These are phyloP conservation scores for Curvularia sp. DNA, from an alignment of 2,329 filamentous ascomycete species.

Conservation along the genomic window DNA sequence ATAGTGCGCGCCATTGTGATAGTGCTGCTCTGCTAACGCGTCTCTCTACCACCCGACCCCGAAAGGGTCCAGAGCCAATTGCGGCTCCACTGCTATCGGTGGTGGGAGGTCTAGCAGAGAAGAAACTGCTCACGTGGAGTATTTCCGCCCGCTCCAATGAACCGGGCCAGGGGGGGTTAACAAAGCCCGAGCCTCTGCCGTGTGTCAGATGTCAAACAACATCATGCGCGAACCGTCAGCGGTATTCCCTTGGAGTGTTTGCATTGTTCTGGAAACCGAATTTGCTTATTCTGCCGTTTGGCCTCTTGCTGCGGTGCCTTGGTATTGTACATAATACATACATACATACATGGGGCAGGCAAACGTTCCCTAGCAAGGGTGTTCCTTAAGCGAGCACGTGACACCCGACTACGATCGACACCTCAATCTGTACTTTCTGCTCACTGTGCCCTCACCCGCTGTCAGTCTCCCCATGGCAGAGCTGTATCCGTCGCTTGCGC, in stretches of 20 bases:
- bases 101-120: background rate
- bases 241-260: background rate
- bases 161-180: conserved; percentile 3
- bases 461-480: conserved; percentile 69
- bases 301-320: background rate
- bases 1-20: background rate
- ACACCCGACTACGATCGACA: conserved; percentile 22
- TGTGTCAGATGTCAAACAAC: conserved; percentile 16
- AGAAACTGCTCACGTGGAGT: conserved; percentile 16
- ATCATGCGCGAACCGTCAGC: conserved; percentile 13
- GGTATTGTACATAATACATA: background rate
- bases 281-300: conserved; percentile 20
- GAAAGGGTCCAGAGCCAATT: conserved; percentile 27
- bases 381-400: conserved; percentile 25
- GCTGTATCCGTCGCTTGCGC: conserved; percentile 82
- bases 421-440: conserved; percentile 29
- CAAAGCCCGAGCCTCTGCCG: conserved; percentile 9
- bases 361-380: conserved; percentile 1
- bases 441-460: conserved; percentile 32
- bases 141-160: conserved; percentile 1
- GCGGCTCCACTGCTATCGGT: conserved; percentile 22
- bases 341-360: background rate
- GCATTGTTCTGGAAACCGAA: conserved; percentile 12
- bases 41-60: conserved; percentile 1
- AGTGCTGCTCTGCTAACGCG: background rate